Conservation (phyloP, 2,329 filamentous ascomycete genomes). For the Apiospora phragmitis region DNA sequence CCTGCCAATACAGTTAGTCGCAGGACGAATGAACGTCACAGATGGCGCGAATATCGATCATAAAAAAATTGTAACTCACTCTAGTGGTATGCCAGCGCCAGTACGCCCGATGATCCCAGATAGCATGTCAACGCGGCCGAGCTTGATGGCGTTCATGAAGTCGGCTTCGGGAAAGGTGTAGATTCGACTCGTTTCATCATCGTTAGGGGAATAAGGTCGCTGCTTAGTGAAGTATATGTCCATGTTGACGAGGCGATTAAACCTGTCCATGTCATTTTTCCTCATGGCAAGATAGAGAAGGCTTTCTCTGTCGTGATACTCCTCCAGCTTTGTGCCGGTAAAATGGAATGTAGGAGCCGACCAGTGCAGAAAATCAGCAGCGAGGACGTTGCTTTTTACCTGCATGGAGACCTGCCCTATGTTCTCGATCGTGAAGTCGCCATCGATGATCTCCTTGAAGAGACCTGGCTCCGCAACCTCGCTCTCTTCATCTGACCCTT, state of each 20-base stretch:
- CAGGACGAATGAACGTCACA: neutral
- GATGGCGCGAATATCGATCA: neutral
- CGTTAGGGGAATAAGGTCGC: neutral
- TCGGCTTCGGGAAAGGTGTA: slow-evolving; percentile 40
- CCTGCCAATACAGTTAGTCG: slow-evolving; percentile 1
- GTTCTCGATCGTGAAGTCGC: slow-evolving; percentile 74
- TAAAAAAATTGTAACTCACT: slow-evolving; percentile 28
- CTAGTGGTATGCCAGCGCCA: slow-evolving; percentile 69
- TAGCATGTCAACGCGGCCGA: slow-evolving; percentile 57
- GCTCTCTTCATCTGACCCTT: slow-evolving; percentile 37
- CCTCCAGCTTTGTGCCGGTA: neutral
- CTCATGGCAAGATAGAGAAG: slow-evolving; percentile 49
- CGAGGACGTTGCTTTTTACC: slow-evolving; percentile 63
- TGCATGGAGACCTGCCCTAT: slow-evolving; percentile 68
- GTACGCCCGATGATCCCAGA: slow-evolving; percentile 64
- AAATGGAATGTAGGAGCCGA: neutral
- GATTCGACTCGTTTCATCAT: slow-evolving; percentile 25
- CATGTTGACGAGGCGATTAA: slow-evolving; percentile 60
- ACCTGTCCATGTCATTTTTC: slow-evolving; percentile 52
- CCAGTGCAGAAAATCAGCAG: slow-evolving; percentile 49
- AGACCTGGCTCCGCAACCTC: slow-evolving; percentile 45
- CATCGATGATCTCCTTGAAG: slow-evolving; percentile 58
- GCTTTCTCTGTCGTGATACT: slow-evolving; percentile 8
- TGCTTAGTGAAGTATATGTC: slow-evolving; percentile 42
- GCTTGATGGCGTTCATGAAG: slow-evolving; percentile 45